These are phyloP conservation scores for Schwanniomyces vanrijiae DNA, from an alignment of 805 yeast species.

Conservation along the genomic window DNA sequence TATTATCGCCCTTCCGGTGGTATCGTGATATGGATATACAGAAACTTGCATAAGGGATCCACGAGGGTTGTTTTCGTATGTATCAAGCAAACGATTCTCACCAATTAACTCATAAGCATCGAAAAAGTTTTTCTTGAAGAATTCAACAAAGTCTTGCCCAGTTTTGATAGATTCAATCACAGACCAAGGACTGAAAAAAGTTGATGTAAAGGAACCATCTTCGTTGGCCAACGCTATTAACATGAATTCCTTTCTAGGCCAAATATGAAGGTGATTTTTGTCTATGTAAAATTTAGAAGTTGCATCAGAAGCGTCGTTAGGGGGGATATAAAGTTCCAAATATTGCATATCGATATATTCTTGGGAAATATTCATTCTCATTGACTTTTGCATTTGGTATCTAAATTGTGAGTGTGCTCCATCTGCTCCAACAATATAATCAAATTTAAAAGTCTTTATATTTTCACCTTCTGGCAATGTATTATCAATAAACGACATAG, in stretches of 20 bases:
- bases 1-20: conserved; percentile 59
- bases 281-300: conserved; percentile 50
- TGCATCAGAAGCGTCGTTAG: conserved; percentile 32
- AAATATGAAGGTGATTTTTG: conserved; percentile 82
- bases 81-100: conserved; percentile 46
- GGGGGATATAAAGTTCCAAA: conserved; percentile 75
- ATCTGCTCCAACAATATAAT: conserved; percentile 79
- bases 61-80: conserved; percentile 61
- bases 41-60: conserved; percentile 77
- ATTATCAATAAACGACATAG: conserved; percentile 20
- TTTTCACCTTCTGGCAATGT: conserved; percentile 11
- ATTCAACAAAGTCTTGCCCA: conserved; percentile 45
- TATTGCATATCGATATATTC: conserved; percentile 83
- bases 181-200: conserved; percentile 81
- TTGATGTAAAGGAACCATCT: conserved; percentile 86
- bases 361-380: conserved; percentile 70
- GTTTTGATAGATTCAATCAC: conserved; percentile 54
- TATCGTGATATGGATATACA: conserved; percentile 67
- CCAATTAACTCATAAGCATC: conserved; percentile 78
- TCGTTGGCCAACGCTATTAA: conserved; percentile 83
- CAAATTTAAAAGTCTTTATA: conserved; percentile 34
- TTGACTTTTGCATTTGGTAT: conserved; percentile 60
- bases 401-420: conserved; percentile 81
- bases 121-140: conserved; percentile 63
- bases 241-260: conserved; percentile 90